Evolutionary conservation across 2,329 filamentous ascomycete species (phyloP), one percentile per base, ranked within the genome.

Genomic region (Sclerotinia sclerotiorum): DNA sequence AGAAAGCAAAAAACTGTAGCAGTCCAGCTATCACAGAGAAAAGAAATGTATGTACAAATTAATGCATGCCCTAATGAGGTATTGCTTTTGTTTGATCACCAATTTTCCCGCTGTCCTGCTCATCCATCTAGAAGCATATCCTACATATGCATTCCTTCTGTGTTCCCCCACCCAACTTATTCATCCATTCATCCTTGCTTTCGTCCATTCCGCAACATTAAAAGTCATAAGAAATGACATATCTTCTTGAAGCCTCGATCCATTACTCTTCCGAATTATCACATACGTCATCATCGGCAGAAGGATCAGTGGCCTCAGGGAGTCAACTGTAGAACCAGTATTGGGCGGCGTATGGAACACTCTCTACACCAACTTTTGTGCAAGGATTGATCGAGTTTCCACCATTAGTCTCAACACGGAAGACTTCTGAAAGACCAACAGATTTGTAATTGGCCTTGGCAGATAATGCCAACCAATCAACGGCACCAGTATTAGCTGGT

Each of bases 331-430:
- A 76, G 42, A 76, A 75, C 72, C 72, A 76, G 66, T 77, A 78
- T 64, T 74, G 70, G 19, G 76, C 73, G 44, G 76, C 71, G 48
- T 78, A 78, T 42, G 69, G 71, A 2, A 76, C 68, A 15, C 27
- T 70, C 17, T 73, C 61, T 10, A 73, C 21, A 19, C 66, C 71
- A 13, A 62, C 52, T 1, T 46, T 54, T 0, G 70, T 58, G 62
- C 76, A 77, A 55, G 57, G 62, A 4, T 72, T 57, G 6, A 70
- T 42, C 4, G 67, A 44, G 17, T 60, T 69, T 11, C 76, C 76
- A 32, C 76, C 76, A 6, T 74, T 76, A 5, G 76, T 77, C 39
- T 70, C 73, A n/a, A 78, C 72, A 39, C 76, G 68, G 55, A 77
- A 78, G 11, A 74, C 76, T 35, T 69, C 27, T 2, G 42, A 24